These are phyloP conservation scores for Neofusicoccum cordaticola DNA, from an alignment of 2,329 filamentous ascomycete genomes.

Conservation along the genomic window DNA sequence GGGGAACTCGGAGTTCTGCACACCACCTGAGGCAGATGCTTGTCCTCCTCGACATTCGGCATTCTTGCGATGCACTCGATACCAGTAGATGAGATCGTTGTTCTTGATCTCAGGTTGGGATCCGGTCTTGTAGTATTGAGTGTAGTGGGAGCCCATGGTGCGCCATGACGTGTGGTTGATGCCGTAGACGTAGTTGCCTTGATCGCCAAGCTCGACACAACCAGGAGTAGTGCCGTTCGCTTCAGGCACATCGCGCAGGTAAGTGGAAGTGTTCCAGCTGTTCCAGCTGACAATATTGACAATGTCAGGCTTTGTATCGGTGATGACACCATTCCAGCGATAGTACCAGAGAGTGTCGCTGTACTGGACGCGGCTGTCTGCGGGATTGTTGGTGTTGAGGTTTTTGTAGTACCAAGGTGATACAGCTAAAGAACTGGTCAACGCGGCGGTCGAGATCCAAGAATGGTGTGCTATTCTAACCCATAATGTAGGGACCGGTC, in stretches of 20 bases:
- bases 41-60: constrained; percentile 31
- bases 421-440: constrained; percentile 26
- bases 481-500: constrained; percentile 39
- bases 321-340: constrained; percentile 25
- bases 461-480: constrained; percentile 24
- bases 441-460: too few species aligned
- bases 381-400: constrained; percentile 33
- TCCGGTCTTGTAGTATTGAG: constrained; percentile 36
- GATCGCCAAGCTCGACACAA: constrained; percentile 23
- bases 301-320: constrained; percentile 35
- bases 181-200: constrained; percentile 35
- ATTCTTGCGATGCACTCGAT: constrained; percentile 37
- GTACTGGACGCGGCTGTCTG: constrained; percentile 33
- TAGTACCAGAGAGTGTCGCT: constrained; percentile 36
- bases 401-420: constrained; percentile 42
- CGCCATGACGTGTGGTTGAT: constrained; percentile 39
- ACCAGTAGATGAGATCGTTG: constrained; percentile 40
- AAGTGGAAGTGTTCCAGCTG: constrained; percentile 40
- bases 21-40: constrained; percentile 18
- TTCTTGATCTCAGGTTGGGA: constrained; percentile 29
- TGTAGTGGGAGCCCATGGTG: constrained; percentile 39
- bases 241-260: constrained; percentile 37
- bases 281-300: constrained; percentile 41
- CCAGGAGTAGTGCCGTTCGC: constrained; percentile 26
- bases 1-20: constrained; percentile 31